Percentiles rank a stretch among this genome's conserved stretches.
phyloP scores from a whole-genome alignment of 2,329 filamentous ascomycete species.

The Fusarium musae region DNA sequence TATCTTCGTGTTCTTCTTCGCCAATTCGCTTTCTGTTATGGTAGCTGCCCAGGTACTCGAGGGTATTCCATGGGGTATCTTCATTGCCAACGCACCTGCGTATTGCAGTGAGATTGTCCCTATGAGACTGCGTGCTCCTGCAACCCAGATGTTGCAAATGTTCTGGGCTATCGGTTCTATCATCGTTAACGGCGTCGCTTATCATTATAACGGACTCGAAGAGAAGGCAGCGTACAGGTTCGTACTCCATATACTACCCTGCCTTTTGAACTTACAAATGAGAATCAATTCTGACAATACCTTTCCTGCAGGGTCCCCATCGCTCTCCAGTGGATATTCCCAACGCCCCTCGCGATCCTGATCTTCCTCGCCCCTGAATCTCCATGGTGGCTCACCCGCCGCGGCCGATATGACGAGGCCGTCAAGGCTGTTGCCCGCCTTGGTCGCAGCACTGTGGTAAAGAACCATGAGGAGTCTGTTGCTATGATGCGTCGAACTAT shows the following conservation, averaged over 20 bases:
- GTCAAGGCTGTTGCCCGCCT: constrained; percentile 46
- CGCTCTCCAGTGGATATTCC: constrained; percentile 69
- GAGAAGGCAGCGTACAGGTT: constrained; percentile 34
- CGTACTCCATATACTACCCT: not conserved
- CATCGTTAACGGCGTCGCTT: constrained; percentile 66
- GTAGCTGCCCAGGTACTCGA: constrained; percentile 66
- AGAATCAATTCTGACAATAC: too few species aligned
- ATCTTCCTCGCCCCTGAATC: constrained; percentile 62
- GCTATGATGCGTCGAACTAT: constrained; percentile 68
- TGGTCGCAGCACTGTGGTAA: not conserved
- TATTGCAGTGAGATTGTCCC: constrained; percentile 71
- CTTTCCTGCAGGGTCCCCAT: constrained; percentile 62
- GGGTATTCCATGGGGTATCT: constrained; percentile 71
- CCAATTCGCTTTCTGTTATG: constrained; percentile 53
- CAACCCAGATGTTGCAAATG: constrained; percentile 71
- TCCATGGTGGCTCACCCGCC: constrained; percentile 65
- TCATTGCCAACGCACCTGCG: constrained; percentile 70
- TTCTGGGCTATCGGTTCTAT: constrained; percentile 71
- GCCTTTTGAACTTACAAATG: not conserved
- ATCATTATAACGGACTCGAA: constrained; percentile 55
- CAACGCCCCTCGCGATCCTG: constrained; percentile 63
- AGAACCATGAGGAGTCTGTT: constrained; percentile 51
- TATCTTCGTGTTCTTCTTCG: constrained; percentile 65
- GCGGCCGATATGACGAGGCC: constrained; percentile 56
- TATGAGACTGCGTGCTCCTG: constrained; percentile 64